Base-by-base conservation (phyloP, 176 grass and related monocot genomes). In the Aegilops sharonensis region DNA sequence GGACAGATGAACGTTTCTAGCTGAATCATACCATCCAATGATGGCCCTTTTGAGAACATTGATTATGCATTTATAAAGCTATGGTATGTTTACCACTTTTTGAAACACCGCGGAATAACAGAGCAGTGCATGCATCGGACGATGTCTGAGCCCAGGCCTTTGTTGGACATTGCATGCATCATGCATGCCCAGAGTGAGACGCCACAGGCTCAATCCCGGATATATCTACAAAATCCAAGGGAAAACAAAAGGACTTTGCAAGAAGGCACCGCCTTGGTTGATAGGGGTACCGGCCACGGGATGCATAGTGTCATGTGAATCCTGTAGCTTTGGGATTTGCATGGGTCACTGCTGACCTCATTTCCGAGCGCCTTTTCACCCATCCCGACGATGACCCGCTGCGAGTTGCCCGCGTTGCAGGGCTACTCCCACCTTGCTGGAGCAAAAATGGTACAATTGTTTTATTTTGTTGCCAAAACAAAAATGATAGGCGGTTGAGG, bases 291-390 rank as follows among this genome's bases (percentile, higher is more conserved):
- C 60, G n/a, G 9, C 81, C 67, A 72, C 23, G 29, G n/a, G 7
- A 59, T 21, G 56, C 78, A 34, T 20, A 31, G 60, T 57, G 59
- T 89, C 83, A 43, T 10, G 84, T 67, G 80, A 79, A 43, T 37
- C 21, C 10, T 43, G 47, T 37, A 73, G 57, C 42, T 25, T 68
- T 17, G 21, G 83, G 59, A 4, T 25, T 64, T 59, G 45, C 35
- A 75, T 21, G 68, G 60, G 68, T 91, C 89, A 91, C 85, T 80
- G 61, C 59, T 87, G 85, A 91, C 76, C 68, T 91, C 89, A 91
- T 87, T 91, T 84, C 30, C 15, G 12, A 66, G 34, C 8, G 13
- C 34, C 75, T 79, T 91, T 88, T 68, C 11, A 84, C 45, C 81
- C 80, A 36, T 50, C 60, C 37, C 15, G 85, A 87, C 36, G 27